Conservation (phyloP, 768 basidiomycete genomes). For the Rhodotorula sphaerocarpa region DNA sequence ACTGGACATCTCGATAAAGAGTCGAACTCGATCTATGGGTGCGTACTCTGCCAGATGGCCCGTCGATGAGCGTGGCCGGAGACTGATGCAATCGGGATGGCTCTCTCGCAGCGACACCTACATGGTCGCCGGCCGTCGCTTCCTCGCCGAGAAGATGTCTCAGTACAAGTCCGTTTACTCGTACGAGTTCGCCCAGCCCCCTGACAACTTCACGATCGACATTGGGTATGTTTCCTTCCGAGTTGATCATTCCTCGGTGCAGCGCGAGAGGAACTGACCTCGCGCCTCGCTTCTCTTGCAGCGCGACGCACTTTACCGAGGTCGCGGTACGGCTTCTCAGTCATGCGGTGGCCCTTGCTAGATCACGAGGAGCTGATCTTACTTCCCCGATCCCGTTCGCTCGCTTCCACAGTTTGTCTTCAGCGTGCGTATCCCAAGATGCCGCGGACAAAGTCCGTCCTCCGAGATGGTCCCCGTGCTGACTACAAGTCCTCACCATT, state of each 20-base stretch:
- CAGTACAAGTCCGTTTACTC: slow-evolving; percentile 15
- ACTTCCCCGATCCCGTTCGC: too few species aligned
- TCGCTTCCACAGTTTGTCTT: too few species aligned
- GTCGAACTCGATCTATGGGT: slow-evolving; percentile 1
- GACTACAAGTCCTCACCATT: too few species aligned
- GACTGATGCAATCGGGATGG: background rate
- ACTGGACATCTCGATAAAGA: slow-evolving; percentile 36
- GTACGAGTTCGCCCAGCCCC: slow-evolving; percentile 25
- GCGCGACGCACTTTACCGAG: slow-evolving; percentile 8
- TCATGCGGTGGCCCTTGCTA: background rate
- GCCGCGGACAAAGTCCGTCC: too few species aligned
- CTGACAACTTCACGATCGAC: slow-evolving; percentile 20
- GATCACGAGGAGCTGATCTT: too few species aligned
- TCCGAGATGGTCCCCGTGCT: too few species aligned
- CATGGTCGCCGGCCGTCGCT: slow-evolving; percentile 13
- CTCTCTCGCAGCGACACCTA: background rate
- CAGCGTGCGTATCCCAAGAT: too few species aligned
- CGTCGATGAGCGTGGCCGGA: background rate
- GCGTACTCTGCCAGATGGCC: background rate
- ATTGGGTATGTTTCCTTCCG: slow-evolving; percentile 3
- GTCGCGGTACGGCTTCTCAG: slow-evolving; percentile 22
- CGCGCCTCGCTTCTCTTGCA: background rate
- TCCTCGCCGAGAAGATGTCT: slow-evolving; percentile 7
- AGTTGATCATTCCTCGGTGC: too few species aligned
- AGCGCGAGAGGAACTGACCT: background rate